Evolutionary conservation across 2,329 filamentous ascomycete genomes (phyloP), one percentile per base, ranked within the genome.

Genomic region (Dryadomyces sulphureus): DNA sequence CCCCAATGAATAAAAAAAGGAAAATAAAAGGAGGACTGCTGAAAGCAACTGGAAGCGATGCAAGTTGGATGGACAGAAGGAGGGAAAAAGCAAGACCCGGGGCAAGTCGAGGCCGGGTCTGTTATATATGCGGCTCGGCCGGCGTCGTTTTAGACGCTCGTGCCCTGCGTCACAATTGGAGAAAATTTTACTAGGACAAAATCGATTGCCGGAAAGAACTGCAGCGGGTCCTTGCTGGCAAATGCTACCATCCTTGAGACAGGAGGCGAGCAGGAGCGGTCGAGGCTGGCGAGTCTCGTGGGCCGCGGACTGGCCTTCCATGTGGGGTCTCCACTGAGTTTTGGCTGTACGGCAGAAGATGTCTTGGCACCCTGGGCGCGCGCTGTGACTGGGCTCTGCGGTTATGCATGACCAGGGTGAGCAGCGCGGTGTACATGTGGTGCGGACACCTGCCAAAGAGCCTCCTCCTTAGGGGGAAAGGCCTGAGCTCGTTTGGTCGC

Each of bases 171-270:
- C 35, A 9, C 17, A n/a, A n/a, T n/a, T n/a, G n/a, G n/a, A n/a
- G n/a, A n/a, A n/a, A n/a, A n/a, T 38, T 8, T 38, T 19, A 17
- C n/a, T 38, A n/a, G 35, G 7, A 25, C 25, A 19, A 41, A 7
- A 30, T 41, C 40, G 27, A 32, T 14, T 32, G 40, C 27, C 40
- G 40, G 32, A 30, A 27, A 5, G 22, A n/a, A 25, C 40, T 4
- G 9, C 4, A 9, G 17, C 14, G 16, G 41, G 16, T 17, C 11
- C 36, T 19, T 14, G 30, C 35, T 32, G 36, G 30, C 11, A n/a
- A 35, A 35, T 43, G 41, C 21, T 17, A 19, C 17, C 27, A 35
- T 43, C 41, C 21, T 43, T 43, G 41, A 43, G 30, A 43, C 41
- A 43, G 41, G 41, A 43, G 41, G 9, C 25, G 24, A 20, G 11